Percentiles rank a stretch among this genome's conserved stretches.
These are phyloP conservation scores for Fusarium praegraminearum DNA, from an alignment of 2,329 filamentous ascomycete species.

Conservation along the genomic window DNA sequence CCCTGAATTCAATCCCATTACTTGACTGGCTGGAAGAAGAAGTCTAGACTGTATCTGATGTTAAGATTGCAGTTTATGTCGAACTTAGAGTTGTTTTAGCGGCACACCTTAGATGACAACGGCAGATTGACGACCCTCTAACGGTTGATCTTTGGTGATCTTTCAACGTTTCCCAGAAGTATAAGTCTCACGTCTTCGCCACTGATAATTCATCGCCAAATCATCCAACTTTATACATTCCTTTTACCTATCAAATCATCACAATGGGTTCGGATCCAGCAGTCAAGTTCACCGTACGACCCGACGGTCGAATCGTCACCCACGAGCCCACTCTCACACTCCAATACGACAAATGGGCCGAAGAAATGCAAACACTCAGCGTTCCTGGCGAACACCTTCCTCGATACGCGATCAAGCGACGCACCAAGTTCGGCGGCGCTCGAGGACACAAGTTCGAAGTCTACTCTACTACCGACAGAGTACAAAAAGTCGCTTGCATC, in stretches of 20 bases:
- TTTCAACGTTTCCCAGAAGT: background rate
- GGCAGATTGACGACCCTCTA: background rate
- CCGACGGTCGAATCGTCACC: background rate
- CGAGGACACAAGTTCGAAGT: background rate
- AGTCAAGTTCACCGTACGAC: background rate
- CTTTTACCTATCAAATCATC: background rate
- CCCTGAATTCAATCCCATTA: background rate
- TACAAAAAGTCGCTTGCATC: background rate
- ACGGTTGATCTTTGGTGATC: accelerated
- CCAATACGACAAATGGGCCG: background rate
- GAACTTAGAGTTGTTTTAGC: background rate
- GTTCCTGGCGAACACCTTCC: accelerated
- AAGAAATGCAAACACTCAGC: background rate
- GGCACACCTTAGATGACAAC: accelerated
- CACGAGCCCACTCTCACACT: background rate
- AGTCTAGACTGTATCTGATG: background rate
- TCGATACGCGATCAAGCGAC: background rate
- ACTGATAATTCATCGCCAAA: accelerated
- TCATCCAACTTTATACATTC: background rate
- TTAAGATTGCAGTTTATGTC: background rate
- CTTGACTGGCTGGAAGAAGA: accelerated
- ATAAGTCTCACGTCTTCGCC: background rate
- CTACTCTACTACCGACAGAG: background rate
- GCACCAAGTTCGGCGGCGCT: background rate
- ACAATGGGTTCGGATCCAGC: background rate